phyloP scores from a whole-genome alignment of 257 asterid species.

The Haberlea rhodopensis region DNA sequence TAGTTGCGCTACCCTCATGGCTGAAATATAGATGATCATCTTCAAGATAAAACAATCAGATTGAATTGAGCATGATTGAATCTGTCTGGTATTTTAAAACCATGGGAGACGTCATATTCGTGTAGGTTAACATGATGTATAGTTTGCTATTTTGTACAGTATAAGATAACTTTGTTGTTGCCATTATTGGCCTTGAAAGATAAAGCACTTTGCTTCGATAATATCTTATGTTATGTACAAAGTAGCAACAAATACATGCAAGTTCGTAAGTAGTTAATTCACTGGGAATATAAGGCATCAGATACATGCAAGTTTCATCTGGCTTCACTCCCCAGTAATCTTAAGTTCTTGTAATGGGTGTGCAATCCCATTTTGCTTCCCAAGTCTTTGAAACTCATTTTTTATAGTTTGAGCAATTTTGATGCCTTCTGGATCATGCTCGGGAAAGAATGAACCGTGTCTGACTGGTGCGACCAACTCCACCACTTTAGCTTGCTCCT shows the following conservation, averaged over 20 bases:
- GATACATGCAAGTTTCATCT: background rate
- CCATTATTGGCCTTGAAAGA: background rate
- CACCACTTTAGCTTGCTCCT: slow-evolving; percentile 52
- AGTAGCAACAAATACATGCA: background rate
- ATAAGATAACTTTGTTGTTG: background rate
- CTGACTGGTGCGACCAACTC: slow-evolving; percentile 43
- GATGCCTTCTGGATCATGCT: slow-evolving; percentile 56
- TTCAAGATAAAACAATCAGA: background rate
- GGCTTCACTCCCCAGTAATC: slow-evolving; percentile 41
- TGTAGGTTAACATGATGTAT: background rate
- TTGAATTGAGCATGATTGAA: background rate
- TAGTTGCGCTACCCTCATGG: background rate
- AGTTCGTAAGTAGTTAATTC: background rate
- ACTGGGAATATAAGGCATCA: background rate
- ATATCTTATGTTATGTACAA: background rate
- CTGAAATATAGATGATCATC: background rate
- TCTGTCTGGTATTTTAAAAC: background rate
- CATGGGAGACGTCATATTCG: background rate
- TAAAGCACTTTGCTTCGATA: background rate
- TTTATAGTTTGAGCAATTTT: slow-evolving; percentile 66
- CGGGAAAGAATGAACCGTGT: slow-evolving; percentile 66
- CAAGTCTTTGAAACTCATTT: slow-evolving; percentile 56
- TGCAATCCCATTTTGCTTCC: slow-evolving; percentile 54
- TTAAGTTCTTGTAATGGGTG: slow-evolving; percentile 44
- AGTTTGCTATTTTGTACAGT: background rate